A percentile compares a stretch with the other conserved stretches of the same genome.
phyloP scores from a whole-genome alignment of 805 yeast genomes.

The Ogataea nakhonphanomensis region DNA sequence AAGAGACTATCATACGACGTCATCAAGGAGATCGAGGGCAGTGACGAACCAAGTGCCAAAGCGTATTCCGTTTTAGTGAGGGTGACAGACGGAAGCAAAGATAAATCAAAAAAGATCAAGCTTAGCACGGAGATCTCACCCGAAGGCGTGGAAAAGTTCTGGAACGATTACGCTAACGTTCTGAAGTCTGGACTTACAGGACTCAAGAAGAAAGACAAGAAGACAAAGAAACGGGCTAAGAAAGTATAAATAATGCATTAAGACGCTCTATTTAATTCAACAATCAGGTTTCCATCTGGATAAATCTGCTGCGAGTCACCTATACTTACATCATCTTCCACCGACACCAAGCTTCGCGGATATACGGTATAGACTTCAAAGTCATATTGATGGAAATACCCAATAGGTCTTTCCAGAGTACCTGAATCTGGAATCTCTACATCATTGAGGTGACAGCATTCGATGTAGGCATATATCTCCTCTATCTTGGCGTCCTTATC shows the following conservation, averaged over 20 bases:
- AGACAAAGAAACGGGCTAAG: conserved; percentile 40
- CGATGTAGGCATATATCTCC: conserved; percentile 71
- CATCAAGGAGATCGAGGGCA: conserved; percentile 19
- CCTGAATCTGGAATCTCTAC: conserved; percentile 33
- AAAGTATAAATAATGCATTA: conserved; percentile 5
- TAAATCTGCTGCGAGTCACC: conserved; percentile 45
- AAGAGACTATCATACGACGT: conserved; percentile 41
- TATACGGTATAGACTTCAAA: conserved; percentile 54
- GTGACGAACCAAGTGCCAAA: conserved; percentile 9
- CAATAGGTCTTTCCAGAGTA: conserved; percentile 21
- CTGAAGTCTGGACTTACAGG: conserved; percentile 73
- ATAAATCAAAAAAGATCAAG: conserved; percentile 51
- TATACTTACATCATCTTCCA: conserved; percentile 30
- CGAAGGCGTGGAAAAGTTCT: conserved; percentile 61
- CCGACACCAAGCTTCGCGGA: conserved; percentile 48
- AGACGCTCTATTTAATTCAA: conserved; percentile 18
- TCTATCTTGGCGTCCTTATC: conserved; percentile 45
- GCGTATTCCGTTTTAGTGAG: conserved; percentile 66
- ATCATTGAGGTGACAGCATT: conserved; percentile 35
- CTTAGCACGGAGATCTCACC: conserved; percentile 69
- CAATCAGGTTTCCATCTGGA: conserved; percentile 62
- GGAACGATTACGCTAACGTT: conserved; percentile 69
- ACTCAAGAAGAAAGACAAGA: conserved; percentile 75
- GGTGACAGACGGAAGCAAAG: conserved; percentile 54
- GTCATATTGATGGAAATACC: conserved; percentile 43